phyloP scores from a whole-genome alignment of 1,139 yeast genomes.

The Blastobotrys petasosporus region DNA sequence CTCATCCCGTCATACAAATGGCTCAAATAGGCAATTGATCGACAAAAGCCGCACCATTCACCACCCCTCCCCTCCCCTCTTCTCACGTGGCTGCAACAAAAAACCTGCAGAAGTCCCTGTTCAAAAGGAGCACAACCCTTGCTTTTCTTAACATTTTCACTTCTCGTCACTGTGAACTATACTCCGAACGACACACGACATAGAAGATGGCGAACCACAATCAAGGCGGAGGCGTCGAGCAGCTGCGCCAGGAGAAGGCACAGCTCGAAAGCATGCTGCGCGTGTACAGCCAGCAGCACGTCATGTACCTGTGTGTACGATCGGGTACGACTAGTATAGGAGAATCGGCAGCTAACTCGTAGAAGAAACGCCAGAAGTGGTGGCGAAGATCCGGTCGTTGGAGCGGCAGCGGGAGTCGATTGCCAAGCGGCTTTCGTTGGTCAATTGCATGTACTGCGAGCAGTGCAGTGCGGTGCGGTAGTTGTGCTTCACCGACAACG shows the following conservation, averaged over 20 bases:
- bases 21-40: too few species aligned
- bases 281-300: conserved; percentile 5
- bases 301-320: conserved; percentile 4
- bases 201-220: too few species aligned
- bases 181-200: too few species aligned
- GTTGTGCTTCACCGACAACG: too few species aligned
- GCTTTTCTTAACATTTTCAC: too few species aligned
- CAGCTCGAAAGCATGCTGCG: conserved; percentile 6
- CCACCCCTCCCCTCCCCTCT: too few species aligned
- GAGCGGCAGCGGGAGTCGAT: conserved; percentile 6
- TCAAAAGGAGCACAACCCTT: too few species aligned
- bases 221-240: background rate
- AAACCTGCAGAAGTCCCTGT: too few species aligned
- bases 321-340: conserved; percentile 2
- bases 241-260: conserved; percentile 7
- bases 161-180: too few species aligned
- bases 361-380: conserved; percentile 5
- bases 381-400: conserved; percentile 1
- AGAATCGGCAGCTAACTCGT: background rate
- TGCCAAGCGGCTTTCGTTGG: conserved; percentile 2
- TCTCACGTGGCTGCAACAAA: too few species aligned
- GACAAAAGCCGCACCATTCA: too few species aligned
- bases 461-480: conserved; percentile 1
- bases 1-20: too few species aligned
- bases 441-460: conserved; percentile 11